Evolutionary conservation across 495 filamentous ascomycete species (phyloP).

Genomic region (Talaromyces liani): DNA sequence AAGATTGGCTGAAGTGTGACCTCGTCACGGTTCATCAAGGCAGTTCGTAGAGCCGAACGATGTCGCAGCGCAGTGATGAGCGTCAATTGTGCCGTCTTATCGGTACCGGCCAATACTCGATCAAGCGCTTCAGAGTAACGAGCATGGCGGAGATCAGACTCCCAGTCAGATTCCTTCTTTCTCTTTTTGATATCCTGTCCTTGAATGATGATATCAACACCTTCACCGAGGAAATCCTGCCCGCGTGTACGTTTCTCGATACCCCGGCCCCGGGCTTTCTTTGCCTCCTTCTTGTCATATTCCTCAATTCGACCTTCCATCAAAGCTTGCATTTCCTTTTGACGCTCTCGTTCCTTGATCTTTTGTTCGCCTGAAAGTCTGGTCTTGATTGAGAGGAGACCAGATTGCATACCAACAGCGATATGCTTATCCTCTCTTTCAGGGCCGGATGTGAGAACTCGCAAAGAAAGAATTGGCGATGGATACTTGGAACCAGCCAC

Average conservation of each 20-base stretch:
- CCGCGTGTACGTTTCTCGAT: conserved; percentile 64
- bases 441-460: conserved; percentile 58
- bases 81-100: conserved; percentile 60
- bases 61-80: conserved; percentile 78
- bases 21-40: conserved; percentile 78
- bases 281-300: conserved; percentile 56
- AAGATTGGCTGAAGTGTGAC: conserved; percentile 71
- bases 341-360: conserved; percentile 64
- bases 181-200: conserved; percentile 51
- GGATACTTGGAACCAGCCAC: conserved; percentile 89
- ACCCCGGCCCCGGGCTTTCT: conserved; percentile 58
- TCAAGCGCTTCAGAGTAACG: conserved; percentile 74
- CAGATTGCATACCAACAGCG: conserved; percentile 88
- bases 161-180: conserved; percentile 67
- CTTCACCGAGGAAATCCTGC: conserved; percentile 78
- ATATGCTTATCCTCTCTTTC: conserved; percentile 78
- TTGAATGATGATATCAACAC: conserved; percentile 78
- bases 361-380: conserved; percentile 78
- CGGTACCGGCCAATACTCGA: conserved; percentile 53
- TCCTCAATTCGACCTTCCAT: conserved; percentile 68
- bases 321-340: conserved; percentile 79
- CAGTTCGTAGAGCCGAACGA: conserved; percentile 75
- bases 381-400: conserved; percentile 79
- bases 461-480: conserved; percentile 76
- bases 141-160: conserved; percentile 68